Evolutionary conservation across 257 asterid genomes (phyloP), one percentile per base, ranked within the genome.

Genomic region (Linderniella brevidens): DNA sequence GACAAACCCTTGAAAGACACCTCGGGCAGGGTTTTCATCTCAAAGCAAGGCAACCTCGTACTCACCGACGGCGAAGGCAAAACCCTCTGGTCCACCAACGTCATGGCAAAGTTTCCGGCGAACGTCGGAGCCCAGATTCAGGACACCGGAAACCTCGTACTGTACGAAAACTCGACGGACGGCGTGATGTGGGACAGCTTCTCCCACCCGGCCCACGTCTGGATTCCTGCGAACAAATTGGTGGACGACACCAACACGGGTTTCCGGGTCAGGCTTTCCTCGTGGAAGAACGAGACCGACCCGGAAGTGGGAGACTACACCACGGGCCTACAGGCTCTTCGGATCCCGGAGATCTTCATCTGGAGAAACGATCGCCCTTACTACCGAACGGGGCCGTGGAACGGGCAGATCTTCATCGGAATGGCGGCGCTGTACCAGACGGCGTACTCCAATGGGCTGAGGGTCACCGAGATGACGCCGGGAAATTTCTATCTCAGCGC

Each of bases 321-420:
- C 9, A 11, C 56, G 1, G 77, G 79, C 11, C 71, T 74, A 16
- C 63, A 55, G 29, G 68, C 68, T 6, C n/a, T 17, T 29, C 39
- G 41, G 0, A 56, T 70, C 55, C 72, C 72, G 0, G 79, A 77
- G 19, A 52, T 77, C 5, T 50, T 41, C 65, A 73, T 50, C 11
- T 77, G 82, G 82, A 58, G 56, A 0, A 55, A 73, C 44, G 58
- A 54, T 1, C 0, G 15, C 13, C 57, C 63, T 3, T 50, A 50
- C 14, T 73, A 75, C 79, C 67, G 92, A 25, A 67, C 70, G 29
- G 92, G 86, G 15, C 64, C 68, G 8, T 79, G 74, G 71, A 55
- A 68, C 37, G 72, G 86, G 7, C 55, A 44, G 41, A 18, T 60
- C 13, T 79, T 75, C 49, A 44, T 2, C 0, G 88, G 93, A 25